Base-by-base conservation (phyloP, 2,329 filamentous ascomycete genomes). In the Scedosporium apiospermum region DNA sequence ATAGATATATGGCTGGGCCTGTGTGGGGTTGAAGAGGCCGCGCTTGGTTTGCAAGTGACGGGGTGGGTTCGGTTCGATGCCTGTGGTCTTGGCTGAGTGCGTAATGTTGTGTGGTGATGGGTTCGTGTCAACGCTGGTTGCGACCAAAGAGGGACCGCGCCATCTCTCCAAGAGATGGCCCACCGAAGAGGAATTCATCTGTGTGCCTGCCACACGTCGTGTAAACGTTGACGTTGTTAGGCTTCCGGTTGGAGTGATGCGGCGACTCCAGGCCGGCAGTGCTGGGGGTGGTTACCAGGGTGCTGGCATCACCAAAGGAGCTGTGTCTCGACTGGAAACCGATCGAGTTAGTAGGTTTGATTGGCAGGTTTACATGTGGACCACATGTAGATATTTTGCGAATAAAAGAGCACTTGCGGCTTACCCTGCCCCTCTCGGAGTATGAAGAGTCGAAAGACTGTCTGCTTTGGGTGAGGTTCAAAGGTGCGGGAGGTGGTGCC, bases 121-220 rank as follows among this genome's bases (percentile, higher is more conserved):
- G 14, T 49, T 30, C 41, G 3, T 61, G 16, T 34, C 42, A 61
- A 14, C 44, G 21, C 7, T 64, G 63, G 42, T 61, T 63, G 58
- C 62, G 65, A 12, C 42, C 49, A 51, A 76, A 75, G 57, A 80
- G 67, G 16, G 75, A 71, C 57, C 75, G 75, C 65, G 77, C 76
- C 41, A 80, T 69, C 55, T 78, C 77, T 6, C 74, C 69, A 23
- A 81, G 68, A 1, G 76, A 80, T 51, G 76, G 77, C 1, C 81
- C 81, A 41, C 79, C 73, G 64, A 84, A 80, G 14, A 84, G 72
- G 64, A 77, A 81, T 67, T 83, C 79, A 66, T 82, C 76, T 46
- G 79, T 79, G 69, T 84, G 81, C 14, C 82, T 75, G 14, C 82
- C 82, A 65, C 82, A 84, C 63, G 81, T 80, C 42, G 80, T 83